Percentiles rank a stretch among this genome's conserved stretches.
Conservation (phyloP, 169 alveolate genomes). For the Babesia caballi region DNA sequence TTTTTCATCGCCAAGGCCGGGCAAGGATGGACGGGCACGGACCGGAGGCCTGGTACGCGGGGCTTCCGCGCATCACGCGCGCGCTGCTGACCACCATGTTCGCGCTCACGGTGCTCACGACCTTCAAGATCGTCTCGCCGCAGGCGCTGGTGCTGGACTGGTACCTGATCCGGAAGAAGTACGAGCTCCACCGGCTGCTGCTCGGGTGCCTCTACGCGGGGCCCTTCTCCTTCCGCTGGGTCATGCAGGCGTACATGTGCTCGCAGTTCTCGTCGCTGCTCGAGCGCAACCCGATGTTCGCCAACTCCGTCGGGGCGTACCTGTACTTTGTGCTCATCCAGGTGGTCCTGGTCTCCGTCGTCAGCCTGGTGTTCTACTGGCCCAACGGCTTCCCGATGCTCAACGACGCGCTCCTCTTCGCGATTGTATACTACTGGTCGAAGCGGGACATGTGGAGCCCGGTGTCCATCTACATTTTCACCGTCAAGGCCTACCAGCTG, state of each 20-base stretch:
- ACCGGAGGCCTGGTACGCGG: conserved; percentile 82
- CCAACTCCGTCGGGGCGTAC: conserved; percentile 74
- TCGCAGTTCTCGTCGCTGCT: conserved; percentile 77
- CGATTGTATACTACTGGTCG: conserved; percentile 85
- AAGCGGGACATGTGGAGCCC: conserved; percentile 81
- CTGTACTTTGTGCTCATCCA: conserved; percentile 78
- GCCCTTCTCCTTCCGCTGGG: conserved; percentile 84
- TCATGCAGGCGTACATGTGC: conserved; percentile 77
- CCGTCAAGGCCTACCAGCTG: conserved; percentile 81
- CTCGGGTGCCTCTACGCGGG: conserved; percentile 81
- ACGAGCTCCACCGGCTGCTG: conserved; percentile 82
- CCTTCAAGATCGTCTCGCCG: conserved; percentile 73
- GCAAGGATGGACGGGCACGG: conserved; percentile 71
- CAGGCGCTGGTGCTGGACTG: conserved; percentile 78
- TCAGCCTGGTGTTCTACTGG: conserved; percentile 76
- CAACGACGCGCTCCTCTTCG: conserved; percentile 74
- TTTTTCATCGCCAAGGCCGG: too few species aligned
- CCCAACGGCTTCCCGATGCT: conserved; percentile 75
- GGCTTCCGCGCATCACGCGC: conserved; percentile 82
- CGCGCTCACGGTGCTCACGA: conserved; percentile 70
- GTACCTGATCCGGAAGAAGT: conserved; percentile 68
- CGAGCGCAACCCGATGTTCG: conserved; percentile 75
- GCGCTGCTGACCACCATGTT: conserved; percentile 76
- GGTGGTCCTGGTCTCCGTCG: conserved; percentile 65
- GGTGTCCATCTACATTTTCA: conserved; percentile 80